Conservation (phyloP, 176 grass and related monocot species). For the Juncus effusus region DNA sequence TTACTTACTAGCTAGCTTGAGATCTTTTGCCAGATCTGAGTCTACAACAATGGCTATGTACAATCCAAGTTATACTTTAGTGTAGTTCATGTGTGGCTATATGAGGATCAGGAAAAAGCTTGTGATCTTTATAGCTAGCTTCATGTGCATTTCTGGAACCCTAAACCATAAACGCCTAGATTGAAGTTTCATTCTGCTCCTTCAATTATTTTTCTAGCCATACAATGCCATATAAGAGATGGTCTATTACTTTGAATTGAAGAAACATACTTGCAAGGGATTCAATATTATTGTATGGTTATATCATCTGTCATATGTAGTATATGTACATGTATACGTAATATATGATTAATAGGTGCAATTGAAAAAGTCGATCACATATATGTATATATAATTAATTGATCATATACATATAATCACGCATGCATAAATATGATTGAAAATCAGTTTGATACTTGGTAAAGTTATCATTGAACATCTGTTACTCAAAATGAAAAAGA, state of each 20-base stretch:
- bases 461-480: no score
- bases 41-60: no score
- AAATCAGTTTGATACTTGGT: no score
- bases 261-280: neutral
- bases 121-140: constrained; percentile 25
- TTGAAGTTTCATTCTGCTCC: constrained; percentile 9
- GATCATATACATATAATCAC: no score
- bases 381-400: no score
- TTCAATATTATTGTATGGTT: neutral
- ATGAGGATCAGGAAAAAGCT: constrained; percentile 1
- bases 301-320: neutral
- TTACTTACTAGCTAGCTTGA: no score
- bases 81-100: constrained; percentile 12
- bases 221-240: constrained; percentile 16
- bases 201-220: constrained; percentile 15
- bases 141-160: constrained; percentile 27
- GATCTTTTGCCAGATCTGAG: no score
- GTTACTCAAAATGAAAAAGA: no score
- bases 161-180: neutral
- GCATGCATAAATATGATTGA: no score
- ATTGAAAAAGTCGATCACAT: no score
- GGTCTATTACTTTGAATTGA: neutral
- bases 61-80: no score
- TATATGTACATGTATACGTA: neutral
- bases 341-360: no score